These are phyloP conservation scores for Tolypocladium sp. DNA, from an alignment of 2,329 filamentous ascomycete species.

Conservation along the genomic window DNA sequence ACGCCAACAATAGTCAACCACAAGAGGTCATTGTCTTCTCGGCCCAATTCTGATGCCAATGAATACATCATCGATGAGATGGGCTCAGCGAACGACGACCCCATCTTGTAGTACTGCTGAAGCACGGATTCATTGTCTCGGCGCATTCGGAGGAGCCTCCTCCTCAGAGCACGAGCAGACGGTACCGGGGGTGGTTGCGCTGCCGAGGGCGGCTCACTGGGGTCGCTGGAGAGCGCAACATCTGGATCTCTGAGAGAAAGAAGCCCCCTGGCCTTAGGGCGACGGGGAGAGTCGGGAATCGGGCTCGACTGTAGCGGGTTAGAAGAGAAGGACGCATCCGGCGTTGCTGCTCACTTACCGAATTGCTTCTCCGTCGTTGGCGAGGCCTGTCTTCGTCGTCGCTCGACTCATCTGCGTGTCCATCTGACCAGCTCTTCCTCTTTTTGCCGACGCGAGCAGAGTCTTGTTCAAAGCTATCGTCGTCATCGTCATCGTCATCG, in stretches of 20 bases:
- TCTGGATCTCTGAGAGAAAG: slow-evolving; percentile 42
- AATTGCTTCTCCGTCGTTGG: slow-evolving; percentile 81
- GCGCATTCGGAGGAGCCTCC: slow-evolving; percentile 65
- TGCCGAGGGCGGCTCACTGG: slow-evolving; percentile 45
- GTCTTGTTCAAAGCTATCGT: slow-evolving; percentile 25
- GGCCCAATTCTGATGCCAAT: slow-evolving; percentile 84
- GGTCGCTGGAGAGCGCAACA: slow-evolving; percentile 37
- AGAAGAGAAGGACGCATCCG: neutral
- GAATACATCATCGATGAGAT: slow-evolving; percentile 93
- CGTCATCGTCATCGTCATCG: slow-evolving; percentile 44
- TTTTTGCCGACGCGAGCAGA: slow-evolving; percentile 49
- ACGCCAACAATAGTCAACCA: slow-evolving; percentile 95
- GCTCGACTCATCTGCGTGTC: slow-evolving; percentile 59
- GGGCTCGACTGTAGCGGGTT: slow-evolving; percentile 45
- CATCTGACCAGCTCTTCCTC: slow-evolving; percentile 69
- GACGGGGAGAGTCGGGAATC: slow-evolving; percentile 55
- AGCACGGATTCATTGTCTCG: slow-evolving; percentile 69
- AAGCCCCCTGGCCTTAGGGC: slow-evolving; percentile 51
- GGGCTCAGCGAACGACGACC: slow-evolving; percentile 87
- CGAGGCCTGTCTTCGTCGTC: slow-evolving; percentile 68
- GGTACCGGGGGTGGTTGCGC: slow-evolving; percentile 51
- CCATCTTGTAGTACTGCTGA: slow-evolving; percentile 75
- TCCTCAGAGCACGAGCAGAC: slow-evolving; percentile 63
- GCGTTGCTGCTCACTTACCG: slow-evolving; percentile 41
- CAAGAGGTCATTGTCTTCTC: slow-evolving; percentile 91